Conservation (phyloP, 768 basidiomycete genomes). For the Pleurotus tuber-regium region DNA sequence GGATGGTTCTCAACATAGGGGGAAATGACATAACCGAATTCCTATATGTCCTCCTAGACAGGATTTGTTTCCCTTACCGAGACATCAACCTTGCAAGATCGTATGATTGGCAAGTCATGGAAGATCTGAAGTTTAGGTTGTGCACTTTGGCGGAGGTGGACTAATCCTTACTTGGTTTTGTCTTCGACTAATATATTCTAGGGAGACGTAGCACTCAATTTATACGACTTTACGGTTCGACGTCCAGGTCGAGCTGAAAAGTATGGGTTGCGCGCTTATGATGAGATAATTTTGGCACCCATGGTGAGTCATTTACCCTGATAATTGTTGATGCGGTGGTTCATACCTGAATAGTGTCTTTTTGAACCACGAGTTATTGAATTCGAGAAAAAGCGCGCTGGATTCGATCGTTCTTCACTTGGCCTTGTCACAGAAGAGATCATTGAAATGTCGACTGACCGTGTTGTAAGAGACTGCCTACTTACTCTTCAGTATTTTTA, state of each 20-base stretch:
- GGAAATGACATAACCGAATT: slow-evolving; percentile 96
- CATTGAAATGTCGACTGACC: slow-evolving; percentile 51
- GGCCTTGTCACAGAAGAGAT: slow-evolving; percentile 76
- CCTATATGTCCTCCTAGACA: slow-evolving; percentile 71
- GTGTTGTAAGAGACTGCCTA: slow-evolving; percentile 40
- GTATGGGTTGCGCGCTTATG: slow-evolving; percentile 88
- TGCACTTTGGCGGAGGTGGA: slow-evolving; percentile 88
- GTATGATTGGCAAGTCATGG: slow-evolving; percentile 90
- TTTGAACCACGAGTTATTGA: slow-evolving; percentile 94
- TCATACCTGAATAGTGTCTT: slow-evolving; percentile 57
- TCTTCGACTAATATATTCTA: slow-evolving; percentile 25
- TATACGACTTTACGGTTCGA: slow-evolving; percentile 89
- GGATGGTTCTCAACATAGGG: slow-evolving; percentile 83
- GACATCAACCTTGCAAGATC: slow-evolving; percentile 73
- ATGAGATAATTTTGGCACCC: slow-evolving; percentile 92
- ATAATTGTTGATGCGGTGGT: too few species aligned
- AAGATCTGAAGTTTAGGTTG: slow-evolving; percentile 82
- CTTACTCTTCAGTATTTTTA: background rate
- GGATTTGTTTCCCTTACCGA: slow-evolving; percentile 85
- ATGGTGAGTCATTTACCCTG: slow-evolving; percentile 76
- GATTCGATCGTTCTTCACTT: slow-evolving; percentile 45
- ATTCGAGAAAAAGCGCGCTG: slow-evolving; percentile 72
- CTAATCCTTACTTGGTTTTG: slow-evolving; percentile 7
- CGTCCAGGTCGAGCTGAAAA: slow-evolving; percentile 79
- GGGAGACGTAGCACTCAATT: slow-evolving; percentile 86